These are phyloP conservation scores for Termitomyces titanicus DNA, from an alignment of 768 basidiomycete species.

Conservation along the genomic window DNA sequence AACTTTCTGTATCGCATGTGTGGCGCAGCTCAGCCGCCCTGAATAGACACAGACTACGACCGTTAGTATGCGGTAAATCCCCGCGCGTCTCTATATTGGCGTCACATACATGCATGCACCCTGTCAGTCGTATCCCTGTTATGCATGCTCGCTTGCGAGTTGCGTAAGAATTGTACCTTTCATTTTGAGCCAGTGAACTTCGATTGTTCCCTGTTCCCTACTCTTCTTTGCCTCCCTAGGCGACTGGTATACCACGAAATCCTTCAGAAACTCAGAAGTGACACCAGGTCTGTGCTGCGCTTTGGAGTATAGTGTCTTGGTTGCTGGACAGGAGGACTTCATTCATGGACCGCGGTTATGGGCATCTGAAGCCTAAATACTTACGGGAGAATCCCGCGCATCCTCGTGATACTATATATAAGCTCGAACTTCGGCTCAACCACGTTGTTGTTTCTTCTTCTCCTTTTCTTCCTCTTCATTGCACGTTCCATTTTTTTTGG, in stretches of 20 bases:
- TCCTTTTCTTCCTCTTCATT: background rate
- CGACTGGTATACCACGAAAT: background rate
- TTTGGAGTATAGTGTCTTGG: background rate
- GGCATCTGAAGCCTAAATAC: conserved; percentile 9
- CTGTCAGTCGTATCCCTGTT: background rate
- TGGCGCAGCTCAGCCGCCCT: background rate
- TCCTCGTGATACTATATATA: conserved; percentile 10
- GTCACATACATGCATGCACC: background rate
- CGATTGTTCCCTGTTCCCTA: background rate
- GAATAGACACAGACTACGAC: background rate
- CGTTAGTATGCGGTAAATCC: background rate
- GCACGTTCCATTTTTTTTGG: background rate
- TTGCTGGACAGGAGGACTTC: background rate
- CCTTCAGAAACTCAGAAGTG: background rate
- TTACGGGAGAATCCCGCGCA: conserved; percentile 8
- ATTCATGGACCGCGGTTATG: background rate
- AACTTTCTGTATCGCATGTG: background rate
- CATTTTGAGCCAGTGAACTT: background rate
- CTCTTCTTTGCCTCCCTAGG: background rate
- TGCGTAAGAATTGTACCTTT: background rate
- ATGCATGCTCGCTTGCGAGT: background rate
- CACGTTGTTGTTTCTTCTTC: conserved; percentile 6
- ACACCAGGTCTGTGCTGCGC: conserved; percentile 1
- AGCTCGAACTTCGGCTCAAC: background rate
- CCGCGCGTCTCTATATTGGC: background rate